phyloP scores from a whole-genome alignment of 805 yeast genomes.

The Suhomyces sp. region DNA sequence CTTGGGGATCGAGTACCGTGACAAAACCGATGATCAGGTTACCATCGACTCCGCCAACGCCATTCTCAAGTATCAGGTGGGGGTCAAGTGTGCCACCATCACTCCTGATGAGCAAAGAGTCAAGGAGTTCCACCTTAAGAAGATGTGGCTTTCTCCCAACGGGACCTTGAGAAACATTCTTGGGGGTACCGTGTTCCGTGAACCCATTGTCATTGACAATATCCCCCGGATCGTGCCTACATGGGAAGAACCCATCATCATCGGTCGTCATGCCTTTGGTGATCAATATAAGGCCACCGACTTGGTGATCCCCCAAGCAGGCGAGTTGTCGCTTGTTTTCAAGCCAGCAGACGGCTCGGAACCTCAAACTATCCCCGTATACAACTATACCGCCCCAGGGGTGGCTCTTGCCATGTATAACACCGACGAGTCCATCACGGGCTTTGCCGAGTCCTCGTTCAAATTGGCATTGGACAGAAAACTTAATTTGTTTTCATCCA shows the following conservation, averaged over 20 bases:
- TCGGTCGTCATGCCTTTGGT: slow-evolving; percentile 97
- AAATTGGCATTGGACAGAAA: slow-evolving; percentile 78
- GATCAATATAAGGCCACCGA: slow-evolving; percentile 97
- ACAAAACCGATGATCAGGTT: slow-evolving; percentile 82
- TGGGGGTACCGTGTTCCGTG: slow-evolving; percentile 97
- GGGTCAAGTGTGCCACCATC: slow-evolving; percentile 96
- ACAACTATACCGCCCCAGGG: slow-evolving; percentile 67
- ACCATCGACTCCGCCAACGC: slow-evolving; percentile 90
- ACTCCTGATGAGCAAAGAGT: slow-evolving; percentile 98
- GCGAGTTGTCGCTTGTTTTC: slow-evolving; percentile 74
- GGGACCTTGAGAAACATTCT: slow-evolving; percentile 94
- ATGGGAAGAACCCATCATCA: slow-evolving; percentile 94
- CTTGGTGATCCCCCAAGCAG: slow-evolving; percentile 73
- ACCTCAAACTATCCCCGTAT: slow-evolving; percentile 58
- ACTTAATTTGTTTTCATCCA: slow-evolving; percentile 80
- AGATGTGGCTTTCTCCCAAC: slow-evolving; percentile 97
- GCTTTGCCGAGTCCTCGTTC: slow-evolving; percentile 92
- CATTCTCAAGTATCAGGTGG: slow-evolving; percentile 84
- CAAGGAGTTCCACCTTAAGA: slow-evolving; percentile 82
- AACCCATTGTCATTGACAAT: slow-evolving; percentile 86
- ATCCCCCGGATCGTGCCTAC: slow-evolving; percentile 87
- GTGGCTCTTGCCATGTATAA: slow-evolving; percentile 94
- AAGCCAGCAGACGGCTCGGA: slow-evolving; percentile 66
- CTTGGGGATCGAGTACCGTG: slow-evolving; percentile 82
- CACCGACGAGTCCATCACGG: slow-evolving; percentile 86